A percentile compares a stretch with the other conserved stretches of the same genome.
phyloP scores from a whole-genome alignment of 805 yeast genomes.

The Metschnikowia koreensis region DNA sequence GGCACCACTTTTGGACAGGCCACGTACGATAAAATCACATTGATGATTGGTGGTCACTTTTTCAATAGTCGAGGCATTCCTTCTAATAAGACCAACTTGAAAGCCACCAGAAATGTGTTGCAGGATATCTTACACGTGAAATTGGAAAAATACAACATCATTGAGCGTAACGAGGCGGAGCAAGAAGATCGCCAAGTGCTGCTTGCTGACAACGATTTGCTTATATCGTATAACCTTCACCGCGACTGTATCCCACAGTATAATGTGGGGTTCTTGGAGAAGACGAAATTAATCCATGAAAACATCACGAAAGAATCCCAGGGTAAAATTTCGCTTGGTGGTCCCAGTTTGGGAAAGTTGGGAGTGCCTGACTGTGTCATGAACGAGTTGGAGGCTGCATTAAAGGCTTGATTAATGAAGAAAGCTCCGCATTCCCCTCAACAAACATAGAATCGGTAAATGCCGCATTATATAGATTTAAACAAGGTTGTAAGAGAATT shows the following conservation, averaged over 20 bases:
- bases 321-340: conserved; percentile 59
- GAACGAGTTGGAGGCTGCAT: conserved; percentile 60
- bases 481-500: background rate
- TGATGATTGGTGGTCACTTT: conserved; percentile 87
- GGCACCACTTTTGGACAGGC: conserved; percentile 16
- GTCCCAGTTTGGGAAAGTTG: conserved; percentile 71
- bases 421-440: background rate
- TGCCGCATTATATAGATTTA: background rate
- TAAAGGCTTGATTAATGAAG: conserved; percentile 1
- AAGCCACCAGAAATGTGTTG: conserved; percentile 28
- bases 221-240: conserved; percentile 35
- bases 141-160: conserved; percentile 21
- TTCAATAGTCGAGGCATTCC: conserved; percentile 33
- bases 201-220: conserved; percentile 25
- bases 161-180: conserved; percentile 27
- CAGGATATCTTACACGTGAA: conserved; percentile 25
- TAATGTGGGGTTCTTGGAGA: conserved; percentile 60
- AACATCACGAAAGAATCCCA: conserved; percentile 27
- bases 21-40: conserved; percentile 68
- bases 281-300: conserved; percentile 36
- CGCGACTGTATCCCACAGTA: conserved; percentile 75
- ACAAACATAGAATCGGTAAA: background rate
- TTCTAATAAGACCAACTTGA: conserved; percentile 24
- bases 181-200: conserved; percentile 10
- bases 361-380: conserved; percentile 88